Evolutionary conservation across 495 filamentous ascomycete genomes (phyloP).

Genomic region (Aspergillus funiculosus): DNA sequence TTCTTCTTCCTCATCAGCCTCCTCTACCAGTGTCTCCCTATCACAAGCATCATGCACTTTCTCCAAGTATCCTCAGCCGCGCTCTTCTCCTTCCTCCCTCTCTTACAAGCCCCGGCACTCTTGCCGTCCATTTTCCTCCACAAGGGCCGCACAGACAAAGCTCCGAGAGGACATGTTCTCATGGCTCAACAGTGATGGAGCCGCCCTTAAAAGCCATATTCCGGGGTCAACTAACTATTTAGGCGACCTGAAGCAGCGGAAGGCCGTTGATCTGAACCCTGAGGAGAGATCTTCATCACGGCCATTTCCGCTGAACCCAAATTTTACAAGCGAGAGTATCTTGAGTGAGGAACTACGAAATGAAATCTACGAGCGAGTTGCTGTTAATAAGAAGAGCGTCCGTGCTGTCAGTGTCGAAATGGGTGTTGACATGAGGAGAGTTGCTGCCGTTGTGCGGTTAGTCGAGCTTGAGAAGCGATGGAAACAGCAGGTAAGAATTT

Average conservation of each 20-base stretch:
- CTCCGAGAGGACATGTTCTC: slow-evolving; percentile 55
- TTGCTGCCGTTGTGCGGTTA: slow-evolving; percentile 82
- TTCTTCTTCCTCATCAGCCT: slow-evolving; percentile 23
- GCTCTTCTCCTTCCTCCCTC: slow-evolving; percentile 16
- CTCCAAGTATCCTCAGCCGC: slow-evolving; percentile 6
- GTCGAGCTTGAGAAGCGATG: slow-evolving; percentile 81
- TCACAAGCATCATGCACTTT: slow-evolving; percentile 12
- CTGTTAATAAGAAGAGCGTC: slow-evolving; percentile 58
- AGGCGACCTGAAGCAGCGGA: slow-evolving; percentile 31
- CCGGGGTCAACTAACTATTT: slow-evolving; percentile 64
- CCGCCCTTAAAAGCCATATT: slow-evolving; percentile 48
- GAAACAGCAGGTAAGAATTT: slow-evolving; percentile 58
- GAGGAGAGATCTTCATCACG: slow-evolving; percentile 16
- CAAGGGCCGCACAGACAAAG: slow-evolving; percentile 38
- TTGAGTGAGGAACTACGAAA: slow-evolving; percentile 71
- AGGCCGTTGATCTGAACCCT: slow-evolving; percentile 14
- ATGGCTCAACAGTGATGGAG: slow-evolving; percentile 61
- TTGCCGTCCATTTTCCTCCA: slow-evolving; percentile 45
- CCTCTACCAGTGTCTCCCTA: slow-evolving; percentile 3
- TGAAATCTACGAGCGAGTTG: slow-evolving; percentile 64
- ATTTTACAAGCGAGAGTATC: slow-evolving; percentile 66
- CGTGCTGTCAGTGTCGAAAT: slow-evolving; percentile 72
- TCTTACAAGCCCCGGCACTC: slow-evolving; percentile 5
- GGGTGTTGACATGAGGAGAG: slow-evolving; percentile 75
- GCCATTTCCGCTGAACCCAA: slow-evolving; percentile 72